A percentile compares a stretch with the other conserved stretches of the same genome.
Evolutionary conservation across 2,329 filamentous ascomycete genomes (phyloP).

Genomic region (Penicillium sp.): DNA sequence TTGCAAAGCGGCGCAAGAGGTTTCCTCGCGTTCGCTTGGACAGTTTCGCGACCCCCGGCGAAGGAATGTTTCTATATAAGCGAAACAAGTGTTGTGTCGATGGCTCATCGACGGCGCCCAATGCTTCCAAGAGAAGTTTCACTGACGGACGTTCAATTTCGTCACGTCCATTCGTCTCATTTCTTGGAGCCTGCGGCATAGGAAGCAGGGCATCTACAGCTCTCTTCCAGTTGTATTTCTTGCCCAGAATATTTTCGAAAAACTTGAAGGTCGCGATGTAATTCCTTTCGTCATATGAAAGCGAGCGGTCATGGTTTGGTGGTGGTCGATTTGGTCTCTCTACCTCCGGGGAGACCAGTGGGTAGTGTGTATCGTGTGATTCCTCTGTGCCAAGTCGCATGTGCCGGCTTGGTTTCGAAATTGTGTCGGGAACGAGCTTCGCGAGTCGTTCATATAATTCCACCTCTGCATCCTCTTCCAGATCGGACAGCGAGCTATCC

Average conservation of each 20-base stretch:
- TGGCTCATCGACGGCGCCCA: slow-evolving; percentile 41
- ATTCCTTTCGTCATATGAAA: slow-evolving; percentile 18
- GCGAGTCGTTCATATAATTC: slow-evolving; percentile 6
- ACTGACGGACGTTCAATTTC: slow-evolving; percentile 35
- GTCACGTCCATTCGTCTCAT: slow-evolving; percentile 20
- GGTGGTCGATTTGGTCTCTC: background rate
- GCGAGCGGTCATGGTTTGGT: slow-evolving; percentile 5
- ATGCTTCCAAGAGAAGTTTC: slow-evolving; percentile 38
- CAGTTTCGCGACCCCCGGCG: slow-evolving; percentile 52
- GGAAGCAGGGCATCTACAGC: slow-evolving; percentile 37
- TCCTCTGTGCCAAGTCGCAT: background rate
- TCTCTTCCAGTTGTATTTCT: slow-evolving; percentile 23
- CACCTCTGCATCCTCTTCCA: slow-evolving; percentile 1
- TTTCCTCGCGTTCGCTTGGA: slow-evolving; percentile 52
- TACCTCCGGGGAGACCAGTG: background rate
- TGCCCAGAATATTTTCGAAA: slow-evolving; percentile 22
- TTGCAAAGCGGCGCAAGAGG: slow-evolving; percentile 65
- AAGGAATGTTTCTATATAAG: slow-evolving; percentile 50
- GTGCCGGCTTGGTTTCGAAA: background rate
- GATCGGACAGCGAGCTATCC: slow-evolving; percentile 7
- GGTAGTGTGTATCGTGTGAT: background rate
- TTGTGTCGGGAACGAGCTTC: slow-evolving; percentile 6
- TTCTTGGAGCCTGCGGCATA: slow-evolving; percentile 35
- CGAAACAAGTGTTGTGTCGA: slow-evolving; percentile 50
- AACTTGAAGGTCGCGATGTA: slow-evolving; percentile 22